Evolutionary conservation across 148 eudicot species (phyloP), one percentile per base, ranked within the genome.

Genomic region (Oxyria digyna): DNA sequence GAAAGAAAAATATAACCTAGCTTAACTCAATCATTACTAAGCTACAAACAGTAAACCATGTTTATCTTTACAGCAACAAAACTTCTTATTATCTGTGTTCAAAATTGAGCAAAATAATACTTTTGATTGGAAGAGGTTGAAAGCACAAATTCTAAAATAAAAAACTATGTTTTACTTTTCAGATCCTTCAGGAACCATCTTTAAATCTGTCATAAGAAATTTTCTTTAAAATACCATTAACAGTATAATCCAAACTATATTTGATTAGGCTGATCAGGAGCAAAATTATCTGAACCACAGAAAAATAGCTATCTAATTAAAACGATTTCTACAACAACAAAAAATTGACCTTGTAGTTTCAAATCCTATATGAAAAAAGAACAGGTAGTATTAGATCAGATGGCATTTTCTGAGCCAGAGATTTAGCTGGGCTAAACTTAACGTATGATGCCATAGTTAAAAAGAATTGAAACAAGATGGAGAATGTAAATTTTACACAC

Each of bases 401-500:
- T 55, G 35, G 8, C 35, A 55, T 55, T 24, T 55, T 17, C 63
- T 20, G 27, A 50, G 57, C 57, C 65, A 29, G 38, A 1, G 38
- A 59, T 27, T 13, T 29, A 59, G 35, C 37, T 27, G 38, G 31
- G 15, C 35, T 59, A 59, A 20, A 29, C 15, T 18, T 20, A 74
- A 24, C 42, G 6, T 10, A 67, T 9, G 13, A 64, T 41, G 8
- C n/a, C 17, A 14, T 6, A 40, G 31, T 40, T 6, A 71, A 65
- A 38, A 62, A 65, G 9, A 21, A 52, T 5, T 40, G 24, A 27
- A 31, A 31, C 64, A 69, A 15, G 26, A 17, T 62, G 3, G n/a
- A 62, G 67, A 63, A 14, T 63, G 67, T 63, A 66, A 37, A 66
- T 35, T 66, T 37, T 66, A 37, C 45, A 37, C 84, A 91, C 99